Base-by-base conservation (phyloP, 805 yeast genomes). In the Pichia ethanolica region DNA sequence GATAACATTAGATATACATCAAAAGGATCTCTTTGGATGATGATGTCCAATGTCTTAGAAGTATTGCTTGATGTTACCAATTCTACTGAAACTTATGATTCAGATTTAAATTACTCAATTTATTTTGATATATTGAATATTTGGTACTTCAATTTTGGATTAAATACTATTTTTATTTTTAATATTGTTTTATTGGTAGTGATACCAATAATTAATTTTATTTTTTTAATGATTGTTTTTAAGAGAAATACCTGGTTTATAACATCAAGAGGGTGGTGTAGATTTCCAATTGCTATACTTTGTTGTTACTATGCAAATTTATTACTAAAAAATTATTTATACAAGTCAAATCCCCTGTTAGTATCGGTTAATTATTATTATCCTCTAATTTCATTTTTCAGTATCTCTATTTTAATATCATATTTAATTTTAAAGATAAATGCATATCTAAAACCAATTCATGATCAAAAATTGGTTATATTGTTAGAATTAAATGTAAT, bases 11-110 rank as follows among this genome's bases (percentile, higher is more conserved):
- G 73, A 44, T 79, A 81, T 52, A 75, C 87, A 12, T 70, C 83
- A 20, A 78, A 74, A 52, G 82, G 77, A 41, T 83, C 96, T 0
- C 67, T 90, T 42, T 86, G 91, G 83, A 91, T 87, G 61, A 90
- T 90, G 96, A 71, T 86, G 35, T 74, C 82, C 5, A 82, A 79
- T 47, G 71, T 95, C 0, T 65, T 85, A 57, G 93, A 83, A 56
- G 70, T 85, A 51, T 69, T 79, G 1, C 56, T 60, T 2, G 70
- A 72, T 25, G 57, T 89, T 57, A 71, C 78, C 1, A 52, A 54
- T 37, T 62, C 65, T 3, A 59, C 65, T 27, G 45, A 44, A 13
- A 27, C n/a, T 9, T 50, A 42, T 32, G 48, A 47, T 28, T 35
- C 38, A 14, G 47, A 43, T 14, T 46, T 58, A 5, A 57, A 72